phyloP scores from a whole-genome alignment of 768 basidiomycete species.

The Tubosaeta brunneosetosa region DNA sequence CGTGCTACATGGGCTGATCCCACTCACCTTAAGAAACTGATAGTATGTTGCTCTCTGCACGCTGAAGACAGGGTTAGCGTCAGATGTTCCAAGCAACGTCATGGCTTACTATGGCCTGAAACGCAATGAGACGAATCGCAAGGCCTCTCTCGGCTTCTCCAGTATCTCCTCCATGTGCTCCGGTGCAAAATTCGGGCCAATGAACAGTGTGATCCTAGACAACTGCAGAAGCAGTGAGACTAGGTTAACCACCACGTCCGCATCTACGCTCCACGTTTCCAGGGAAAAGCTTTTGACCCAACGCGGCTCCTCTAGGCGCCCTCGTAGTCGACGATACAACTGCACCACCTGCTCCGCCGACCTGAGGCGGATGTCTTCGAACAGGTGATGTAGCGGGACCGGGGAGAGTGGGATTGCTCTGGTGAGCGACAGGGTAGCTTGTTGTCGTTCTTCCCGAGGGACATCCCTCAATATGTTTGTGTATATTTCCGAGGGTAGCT shows the following conservation, averaged over 20 bases:
- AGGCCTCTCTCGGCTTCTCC: constrained; percentile 38
- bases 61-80: constrained; percentile 24
- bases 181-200: constrained; percentile 75
- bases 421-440: constrained; percentile 53
- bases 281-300: constrained; percentile 50
- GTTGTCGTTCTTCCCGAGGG: constrained; percentile 42
- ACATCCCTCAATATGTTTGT: constrained; percentile 52
- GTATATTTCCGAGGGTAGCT: constrained; percentile 66
- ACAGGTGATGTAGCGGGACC: constrained; percentile 55
- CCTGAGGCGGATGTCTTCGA: constrained; percentile 50
- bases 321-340: constrained; percentile 54
- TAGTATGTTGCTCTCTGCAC: constrained; percentile 74
- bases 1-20: not conserved
- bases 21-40: constrained; percentile 66
- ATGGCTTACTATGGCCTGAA: constrained; percentile 78
- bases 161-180: constrained; percentile 77
- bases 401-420: constrained; percentile 59
- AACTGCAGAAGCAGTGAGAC: constrained; percentile 52
- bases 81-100: not conserved
- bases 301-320: constrained; percentile 25
- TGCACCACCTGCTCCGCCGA: constrained; percentile 48
- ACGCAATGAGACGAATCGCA: constrained; percentile 57
- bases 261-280: constrained; percentile 67
- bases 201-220: constrained; percentile 50
- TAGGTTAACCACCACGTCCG: constrained; percentile 70